phyloP scores from a whole-genome alignment of 352 stramenopile species.

The Albugo candida region DNA sequence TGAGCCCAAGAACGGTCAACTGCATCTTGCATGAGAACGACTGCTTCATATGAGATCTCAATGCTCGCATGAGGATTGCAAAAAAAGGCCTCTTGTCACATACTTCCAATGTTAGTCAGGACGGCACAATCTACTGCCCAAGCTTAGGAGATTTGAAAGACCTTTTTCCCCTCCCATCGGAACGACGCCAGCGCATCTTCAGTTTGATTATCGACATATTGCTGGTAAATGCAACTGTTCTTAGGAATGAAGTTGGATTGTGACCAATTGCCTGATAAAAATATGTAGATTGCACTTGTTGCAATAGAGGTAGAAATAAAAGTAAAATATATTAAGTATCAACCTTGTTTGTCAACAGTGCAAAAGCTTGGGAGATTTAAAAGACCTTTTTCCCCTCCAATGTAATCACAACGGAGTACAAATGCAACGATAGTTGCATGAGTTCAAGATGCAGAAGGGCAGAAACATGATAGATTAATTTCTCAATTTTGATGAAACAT shows the following conservation, averaged over 20 bases:
- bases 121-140: neutral
- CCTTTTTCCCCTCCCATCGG: no score
- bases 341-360: no score
- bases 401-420: constrained; percentile 10
- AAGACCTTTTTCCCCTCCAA: constrained; percentile 7
- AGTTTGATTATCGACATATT: no score
- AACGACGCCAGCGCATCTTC: no score
- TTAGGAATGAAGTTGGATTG: no score
- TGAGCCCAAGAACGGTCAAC: no score
- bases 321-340: no score
- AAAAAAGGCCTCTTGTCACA: neutral
- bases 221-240: no score
- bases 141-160: constrained; percentile 5
- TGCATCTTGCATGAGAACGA: no score
- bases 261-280: no score
- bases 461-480: constrained; percentile 9
- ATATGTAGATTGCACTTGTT: no score
- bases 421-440: constrained; percentile 8
- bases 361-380: constrained; percentile 8
- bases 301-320: no score
- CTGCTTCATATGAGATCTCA: neutral
- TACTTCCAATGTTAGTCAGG: constrained; percentile 7
- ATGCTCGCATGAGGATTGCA: neutral
- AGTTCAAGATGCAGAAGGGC: constrained; percentile 3
- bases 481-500: constrained; percentile 11